Conservation (phyloP, 768 basidiomycete species). For the Hericium coralloides region DNA sequence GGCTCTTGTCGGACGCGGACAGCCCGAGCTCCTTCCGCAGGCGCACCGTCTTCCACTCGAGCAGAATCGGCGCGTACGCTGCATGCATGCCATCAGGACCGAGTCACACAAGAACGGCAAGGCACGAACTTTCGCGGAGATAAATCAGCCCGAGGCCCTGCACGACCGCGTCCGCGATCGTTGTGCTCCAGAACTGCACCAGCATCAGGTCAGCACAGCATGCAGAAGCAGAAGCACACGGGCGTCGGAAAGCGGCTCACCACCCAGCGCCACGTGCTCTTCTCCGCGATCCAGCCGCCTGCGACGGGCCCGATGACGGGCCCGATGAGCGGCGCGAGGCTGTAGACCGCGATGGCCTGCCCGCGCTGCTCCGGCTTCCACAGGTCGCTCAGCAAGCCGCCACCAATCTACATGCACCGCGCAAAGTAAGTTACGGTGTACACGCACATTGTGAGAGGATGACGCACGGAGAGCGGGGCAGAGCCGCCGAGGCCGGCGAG, state of each 20-base stretch:
- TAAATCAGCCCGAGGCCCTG: constrained; percentile 48
- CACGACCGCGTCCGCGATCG: constrained; percentile 41
- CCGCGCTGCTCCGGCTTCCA: constrained; percentile 58
- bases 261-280: constrained; percentile 68
- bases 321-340: constrained; percentile 57
- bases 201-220: neutral
- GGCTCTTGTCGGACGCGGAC: neutral
- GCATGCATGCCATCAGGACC: constrained; percentile 38
- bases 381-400: constrained; percentile 58
- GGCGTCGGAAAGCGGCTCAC: constrained; percentile 19
- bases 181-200: constrained; percentile 1
- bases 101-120: constrained; percentile 11
- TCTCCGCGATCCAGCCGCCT: constrained; percentile 59
- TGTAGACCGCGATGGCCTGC: constrained; percentile 53
- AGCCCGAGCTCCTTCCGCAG: constrained; percentile 20
- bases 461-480: constrained; percentile 37
- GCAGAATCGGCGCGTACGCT: constrained; percentile 21
- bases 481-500: constrained; percentile 66
- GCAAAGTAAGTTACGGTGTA: neutral
- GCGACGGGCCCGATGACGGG: constrained; percentile 57
- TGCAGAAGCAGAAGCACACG: neutral
- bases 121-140: constrained; percentile 53
- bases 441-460: too few relatives aligned
- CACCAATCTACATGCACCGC: constrained; percentile 35
- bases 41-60: constrained; percentile 42